Percentiles rank a stretch among this genome's conserved stretches.
phyloP scores from a whole-genome alignment of 148 eudicot genomes.

The Chenopodium album region DNA sequence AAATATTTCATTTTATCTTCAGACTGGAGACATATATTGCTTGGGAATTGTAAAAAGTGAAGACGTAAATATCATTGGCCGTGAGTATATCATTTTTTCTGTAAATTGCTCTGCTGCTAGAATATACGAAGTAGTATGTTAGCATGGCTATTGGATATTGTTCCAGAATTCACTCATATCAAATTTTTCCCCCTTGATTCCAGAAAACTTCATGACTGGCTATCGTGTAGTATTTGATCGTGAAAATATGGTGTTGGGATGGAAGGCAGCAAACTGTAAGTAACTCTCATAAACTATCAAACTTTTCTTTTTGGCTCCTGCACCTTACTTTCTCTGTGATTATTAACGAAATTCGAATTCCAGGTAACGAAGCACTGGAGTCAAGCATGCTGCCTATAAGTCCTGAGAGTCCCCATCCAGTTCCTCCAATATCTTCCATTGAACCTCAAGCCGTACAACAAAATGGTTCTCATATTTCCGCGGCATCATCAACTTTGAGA shows the following conservation, averaged over 20 bases:
- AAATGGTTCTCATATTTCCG: slow-evolving; percentile 21
- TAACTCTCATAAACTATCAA: background rate
- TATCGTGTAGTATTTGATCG: slow-evolving; percentile 74
- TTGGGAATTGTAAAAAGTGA: slow-evolving; percentile 68
- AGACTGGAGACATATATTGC: slow-evolving; percentile 55
- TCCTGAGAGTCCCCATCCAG: slow-evolving; percentile 31
- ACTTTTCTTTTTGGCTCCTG: background rate
- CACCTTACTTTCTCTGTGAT: slow-evolving; percentile 12
- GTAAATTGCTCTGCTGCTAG: too few species aligned
- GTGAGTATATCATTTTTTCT: slow-evolving; percentile 22
- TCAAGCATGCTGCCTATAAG: slow-evolving; percentile 46
- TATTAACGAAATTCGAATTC: slow-evolving; percentile 16
- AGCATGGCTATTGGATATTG: background rate
- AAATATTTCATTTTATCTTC: slow-evolving; percentile 21
- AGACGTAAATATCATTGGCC: slow-evolving; percentile 50
- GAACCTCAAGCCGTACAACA: slow-evolving; percentile 56
- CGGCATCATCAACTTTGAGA: slow-evolving; percentile 25
- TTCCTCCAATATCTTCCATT: slow-evolving; percentile 49
- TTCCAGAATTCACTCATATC: background rate
- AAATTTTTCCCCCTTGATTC: background rate
- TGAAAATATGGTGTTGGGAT: slow-evolving; percentile 74
- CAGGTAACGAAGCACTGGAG: slow-evolving; percentile 45
- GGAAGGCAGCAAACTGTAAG: slow-evolving; percentile 81
- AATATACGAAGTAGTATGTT: too few species aligned
- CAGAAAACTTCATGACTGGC: slow-evolving; percentile 97